Conservation (phyloP, 2,329 filamentous ascomycete species). For the Phaeosphaeria sp. region DNA sequence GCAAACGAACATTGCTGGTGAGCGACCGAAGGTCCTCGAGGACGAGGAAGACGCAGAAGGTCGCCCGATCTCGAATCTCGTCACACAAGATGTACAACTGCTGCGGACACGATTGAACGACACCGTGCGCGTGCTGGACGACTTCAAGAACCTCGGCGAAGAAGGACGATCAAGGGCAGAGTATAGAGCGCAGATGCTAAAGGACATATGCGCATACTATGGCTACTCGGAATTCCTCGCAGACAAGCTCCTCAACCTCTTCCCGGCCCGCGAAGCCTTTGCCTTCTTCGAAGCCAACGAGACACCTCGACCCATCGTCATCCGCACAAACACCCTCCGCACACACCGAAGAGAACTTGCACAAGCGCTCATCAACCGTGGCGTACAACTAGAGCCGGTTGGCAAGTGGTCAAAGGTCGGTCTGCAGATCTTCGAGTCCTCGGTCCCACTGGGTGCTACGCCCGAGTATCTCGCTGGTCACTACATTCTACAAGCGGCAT, state of each 20-base stretch:
- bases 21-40: constrained; percentile 67
- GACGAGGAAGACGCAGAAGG: constrained; percentile 66
- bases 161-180: constrained; percentile 82
- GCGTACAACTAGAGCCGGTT: constrained; percentile 93
- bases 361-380: constrained; percentile 92
- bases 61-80: constrained; percentile 66
- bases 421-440: constrained; percentile 92
- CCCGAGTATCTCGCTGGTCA: constrained; percentile 97
- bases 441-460: constrained; percentile 86
- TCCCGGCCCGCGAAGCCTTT: constrained; percentile 91
- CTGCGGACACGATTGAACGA: constrained; percentile 90
- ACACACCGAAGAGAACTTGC: constrained; percentile 80
- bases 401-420: constrained; percentile 99
- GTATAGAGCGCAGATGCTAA: constrained; percentile 84
- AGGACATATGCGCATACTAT: constrained; percentile 96
- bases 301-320: constrained; percentile 88
- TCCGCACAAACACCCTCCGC: constrained; percentile 94
- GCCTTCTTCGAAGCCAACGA: constrained; percentile 99
- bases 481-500: constrained; percentile 96
- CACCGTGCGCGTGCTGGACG: constrained; percentile 87
- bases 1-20: constrained; percentile 88
- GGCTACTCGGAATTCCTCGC: constrained; percentile 95
- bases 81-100: constrained; percentile 83
- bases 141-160: constrained; percentile 82
- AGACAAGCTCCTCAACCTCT: constrained; percentile 92